Conservation (phyloP, 176 grass and related monocot genomes). For the Leersia perrieri region DNA sequence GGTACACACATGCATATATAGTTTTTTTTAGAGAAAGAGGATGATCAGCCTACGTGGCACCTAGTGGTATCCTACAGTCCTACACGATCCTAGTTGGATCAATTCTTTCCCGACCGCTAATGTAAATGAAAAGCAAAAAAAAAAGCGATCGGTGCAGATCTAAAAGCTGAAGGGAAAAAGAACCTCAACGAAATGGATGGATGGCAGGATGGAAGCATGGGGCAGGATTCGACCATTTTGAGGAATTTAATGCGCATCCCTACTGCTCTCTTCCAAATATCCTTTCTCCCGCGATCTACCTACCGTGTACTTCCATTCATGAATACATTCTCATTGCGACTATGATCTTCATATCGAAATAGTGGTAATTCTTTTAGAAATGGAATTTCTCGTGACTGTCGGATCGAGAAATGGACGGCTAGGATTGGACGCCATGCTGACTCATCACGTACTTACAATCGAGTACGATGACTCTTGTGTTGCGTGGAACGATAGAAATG, state of each 20-base stretch:
- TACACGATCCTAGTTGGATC: slow-evolving; percentile 7
- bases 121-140: not conserved
- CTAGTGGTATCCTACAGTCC: slow-evolving; percentile 3
- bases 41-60: not conserved
- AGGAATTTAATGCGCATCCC: not conserved
- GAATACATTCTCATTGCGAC: not conserved
- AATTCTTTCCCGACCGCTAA: not conserved
- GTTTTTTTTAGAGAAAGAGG: not conserved
- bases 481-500: not conserved
- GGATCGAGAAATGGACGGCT: not conserved
- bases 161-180: not conserved
- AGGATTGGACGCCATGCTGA: not conserved
- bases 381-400: not conserved
- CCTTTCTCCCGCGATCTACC: not conserved
- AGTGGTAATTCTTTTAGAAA: not conserved
- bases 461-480: too few species aligned
- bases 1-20: not conserved
- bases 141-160: not conserved
- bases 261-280: not conserved
- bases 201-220: not conserved
- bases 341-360: too few species aligned
- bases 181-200: not conserved
- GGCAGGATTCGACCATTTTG: not conserved
- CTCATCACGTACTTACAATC: not conserved
- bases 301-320: not conserved